phyloP scores from a whole-genome alignment of 2,329 filamentous ascomycete species.

The Penicillium crustosum region DNA sequence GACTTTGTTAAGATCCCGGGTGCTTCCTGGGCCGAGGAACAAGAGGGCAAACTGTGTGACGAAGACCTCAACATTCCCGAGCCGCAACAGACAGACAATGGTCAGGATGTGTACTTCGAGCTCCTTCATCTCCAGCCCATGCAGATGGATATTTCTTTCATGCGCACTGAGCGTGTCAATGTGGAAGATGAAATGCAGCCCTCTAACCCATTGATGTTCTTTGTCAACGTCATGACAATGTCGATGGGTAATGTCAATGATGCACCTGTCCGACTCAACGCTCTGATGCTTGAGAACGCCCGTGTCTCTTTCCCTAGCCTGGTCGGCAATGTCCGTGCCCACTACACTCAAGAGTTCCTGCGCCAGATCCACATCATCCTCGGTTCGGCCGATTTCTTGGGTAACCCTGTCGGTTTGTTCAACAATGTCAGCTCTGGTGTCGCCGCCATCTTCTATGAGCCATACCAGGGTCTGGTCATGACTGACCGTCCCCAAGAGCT shows the following conservation, averaged over 20 bases:
- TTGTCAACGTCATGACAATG: conserved; percentile 98
- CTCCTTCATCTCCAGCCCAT: conserved; percentile 95
- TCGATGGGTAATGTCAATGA: conserved; percentile 99
- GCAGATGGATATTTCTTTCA: conserved; percentile 95
- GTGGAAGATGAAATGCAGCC: conserved; percentile 91
- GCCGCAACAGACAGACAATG: conserved; percentile 76
- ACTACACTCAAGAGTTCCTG: conserved; percentile 95
- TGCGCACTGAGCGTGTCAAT: conserved; percentile 93
- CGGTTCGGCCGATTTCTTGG: conserved; percentile 94
- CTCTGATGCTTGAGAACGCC: conserved; percentile 91
- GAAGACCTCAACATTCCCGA: conserved; percentile 89
- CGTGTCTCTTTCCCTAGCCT: conserved; percentile 83
- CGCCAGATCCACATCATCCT: conserved; percentile 97
- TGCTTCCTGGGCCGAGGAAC: conserved; percentile 79
- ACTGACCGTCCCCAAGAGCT: conserved; percentile 94
- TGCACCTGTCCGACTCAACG: conserved; percentile 89
- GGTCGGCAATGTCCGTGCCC: conserved; percentile 81
- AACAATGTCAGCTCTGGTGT: conserved; percentile 98
- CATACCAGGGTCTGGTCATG: conserved; percentile 95
- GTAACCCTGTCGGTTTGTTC: conserved; percentile 95
- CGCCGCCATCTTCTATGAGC: conserved; percentile 98
- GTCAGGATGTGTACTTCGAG: conserved; percentile 97
- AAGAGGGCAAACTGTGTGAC: conserved; percentile 83
- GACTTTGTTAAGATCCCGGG: conserved; percentile 94
- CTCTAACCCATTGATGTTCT: conserved; percentile 95